phyloP scores from a whole-genome alignment of 192 early-diverging fungal species.

The Coemansia sp. region DNA sequence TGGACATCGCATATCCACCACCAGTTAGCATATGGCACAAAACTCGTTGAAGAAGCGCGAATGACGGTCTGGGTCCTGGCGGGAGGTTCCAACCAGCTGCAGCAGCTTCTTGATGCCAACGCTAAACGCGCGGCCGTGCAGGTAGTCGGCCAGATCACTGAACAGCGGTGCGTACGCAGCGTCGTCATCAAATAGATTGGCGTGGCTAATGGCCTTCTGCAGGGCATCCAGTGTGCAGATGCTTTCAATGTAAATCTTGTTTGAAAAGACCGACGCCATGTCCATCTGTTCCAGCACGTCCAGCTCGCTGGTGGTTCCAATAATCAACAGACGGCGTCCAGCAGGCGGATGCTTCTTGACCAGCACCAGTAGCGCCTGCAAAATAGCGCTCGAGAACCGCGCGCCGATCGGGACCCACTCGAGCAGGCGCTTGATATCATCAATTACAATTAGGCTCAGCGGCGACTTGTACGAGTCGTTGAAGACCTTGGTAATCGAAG shows the following conservation, averaged over 20 bases:
- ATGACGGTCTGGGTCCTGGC: slow-evolving; percentile 65
- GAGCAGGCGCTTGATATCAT: slow-evolving; percentile 89
- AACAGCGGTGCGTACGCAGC: slow-evolving; percentile 60
- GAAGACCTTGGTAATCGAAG: slow-evolving; percentile 90
- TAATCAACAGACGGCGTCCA: slow-evolving; percentile 78
- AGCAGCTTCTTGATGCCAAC: slow-evolving; percentile 93
- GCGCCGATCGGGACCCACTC: slow-evolving; percentile 96
- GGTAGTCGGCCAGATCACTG: slow-evolving; percentile 51
- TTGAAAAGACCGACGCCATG: slow-evolving; percentile 80
- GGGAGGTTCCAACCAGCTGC: slow-evolving; percentile 87
- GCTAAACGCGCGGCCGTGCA: slow-evolving; percentile 60
- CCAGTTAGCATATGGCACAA: slow-evolving; percentile 17
- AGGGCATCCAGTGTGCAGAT: slow-evolving; percentile 71
- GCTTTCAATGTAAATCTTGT: slow-evolving; percentile 77
- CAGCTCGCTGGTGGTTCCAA: slow-evolving; percentile 84
- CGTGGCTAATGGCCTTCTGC: slow-evolving; percentile 58
- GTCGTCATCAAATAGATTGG: slow-evolving; percentile 67
- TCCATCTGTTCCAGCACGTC: slow-evolving; percentile 85
- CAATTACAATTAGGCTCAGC: slow-evolving; percentile 90
- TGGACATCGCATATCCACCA: too few relatives aligned
- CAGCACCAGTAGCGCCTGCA: slow-evolving; percentile 92
- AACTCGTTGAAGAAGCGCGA: slow-evolving; percentile 36
- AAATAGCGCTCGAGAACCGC: slow-evolving; percentile 87
- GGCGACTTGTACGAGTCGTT: slow-evolving; percentile 97
- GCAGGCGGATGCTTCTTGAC: slow-evolving; percentile 90